A percentile compares a stretch with the other conserved stretches of the same genome.
Evolutionary conservation across 345 rosid species (phyloP).

Genomic region (Sisymbrium altissimum): DNA sequence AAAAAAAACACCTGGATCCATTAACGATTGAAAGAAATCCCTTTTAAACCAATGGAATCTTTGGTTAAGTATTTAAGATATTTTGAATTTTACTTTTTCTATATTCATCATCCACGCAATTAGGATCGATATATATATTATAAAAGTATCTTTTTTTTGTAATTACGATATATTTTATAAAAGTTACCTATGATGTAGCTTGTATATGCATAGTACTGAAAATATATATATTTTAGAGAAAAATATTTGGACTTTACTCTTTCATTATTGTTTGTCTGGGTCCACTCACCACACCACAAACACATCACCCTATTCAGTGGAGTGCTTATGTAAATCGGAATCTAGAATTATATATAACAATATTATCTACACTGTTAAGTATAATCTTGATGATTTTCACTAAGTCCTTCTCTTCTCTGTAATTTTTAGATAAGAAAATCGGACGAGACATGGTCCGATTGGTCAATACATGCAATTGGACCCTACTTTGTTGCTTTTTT

Average conservation of each 20-base stretch:
- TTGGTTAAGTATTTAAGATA: not conserved
- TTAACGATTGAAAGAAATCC: not conserved
- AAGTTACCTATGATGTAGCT: not conserved
- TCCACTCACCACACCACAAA: slow-evolving; percentile 17
- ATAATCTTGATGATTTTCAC: not conserved
- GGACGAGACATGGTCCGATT: not conserved
- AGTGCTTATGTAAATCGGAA: slow-evolving; percentile 17
- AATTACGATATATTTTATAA: not conserved
- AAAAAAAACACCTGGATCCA: not conserved
- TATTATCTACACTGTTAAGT: not conserved
- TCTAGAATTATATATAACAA: not conserved
- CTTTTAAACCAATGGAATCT: not conserved
- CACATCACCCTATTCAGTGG: slow-evolving; percentile 26
- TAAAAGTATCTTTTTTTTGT: no score
- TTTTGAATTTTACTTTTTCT: not conserved
- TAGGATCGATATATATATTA: no score
- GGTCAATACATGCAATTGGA: not conserved
- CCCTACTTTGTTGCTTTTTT: not conserved
- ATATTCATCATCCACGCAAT: not conserved
- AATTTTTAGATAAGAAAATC: slow-evolving; percentile 13
- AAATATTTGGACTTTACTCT: not conserved
- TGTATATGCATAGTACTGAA: not conserved
- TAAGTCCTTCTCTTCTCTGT: not conserved
- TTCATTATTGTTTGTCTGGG: slow-evolving; percentile 9
- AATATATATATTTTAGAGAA: not conserved